Evolutionary conservation across 805 yeast species (phyloP).

Genomic region (Pichia heedii): DNA sequence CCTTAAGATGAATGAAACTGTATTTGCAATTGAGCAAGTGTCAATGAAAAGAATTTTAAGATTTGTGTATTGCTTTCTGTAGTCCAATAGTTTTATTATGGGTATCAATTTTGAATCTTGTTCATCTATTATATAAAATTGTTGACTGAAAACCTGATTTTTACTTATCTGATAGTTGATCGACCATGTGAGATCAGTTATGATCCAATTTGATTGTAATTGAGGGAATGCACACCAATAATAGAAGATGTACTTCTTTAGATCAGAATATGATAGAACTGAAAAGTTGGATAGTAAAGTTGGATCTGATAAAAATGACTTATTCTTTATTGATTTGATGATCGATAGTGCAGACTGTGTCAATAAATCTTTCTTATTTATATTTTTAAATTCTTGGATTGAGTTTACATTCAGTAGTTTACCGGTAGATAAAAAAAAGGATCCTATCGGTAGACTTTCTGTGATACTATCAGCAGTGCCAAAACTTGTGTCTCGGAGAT

Average conservation of each 20-base stretch:
- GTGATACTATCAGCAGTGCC: neutral
- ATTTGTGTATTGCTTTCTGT: no score
- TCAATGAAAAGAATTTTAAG: slow-evolving; percentile 20
- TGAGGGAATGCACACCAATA: slow-evolving; percentile 88
- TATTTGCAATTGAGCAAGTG: slow-evolving; percentile 15
- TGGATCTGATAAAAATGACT: slow-evolving; percentile 32
- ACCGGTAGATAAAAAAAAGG: slow-evolving; percentile 27
- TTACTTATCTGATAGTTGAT: neutral
- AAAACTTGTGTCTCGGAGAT: slow-evolving; percentile 7
- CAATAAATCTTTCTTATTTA: slow-evolving; percentile 57
- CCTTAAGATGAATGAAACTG: slow-evolving; percentile 17
- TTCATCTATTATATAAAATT: slow-evolving; percentile 12
- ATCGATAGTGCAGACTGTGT: slow-evolving; percentile 28
- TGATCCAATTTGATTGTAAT: slow-evolving; percentile 44
- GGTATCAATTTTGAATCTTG: slow-evolving; percentile 4
- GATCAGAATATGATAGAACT: slow-evolving; percentile 70
- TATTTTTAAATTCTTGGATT: slow-evolving; percentile 68
- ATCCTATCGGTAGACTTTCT: slow-evolving; percentile 1
- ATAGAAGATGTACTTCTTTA: slow-evolving; percentile 77
- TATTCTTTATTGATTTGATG: slow-evolving; percentile 24
- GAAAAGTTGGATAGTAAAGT: slow-evolving; percentile 34
- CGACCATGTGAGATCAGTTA: slow-evolving; percentile 4
- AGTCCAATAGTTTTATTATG: slow-evolving; percentile 8
- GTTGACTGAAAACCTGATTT: slow-evolving; percentile 5
- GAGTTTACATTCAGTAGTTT: slow-evolving; percentile 59